phyloP scores from a whole-genome alignment of 495 filamentous ascomycete species.

The Glarea lozoyensis region DNA sequence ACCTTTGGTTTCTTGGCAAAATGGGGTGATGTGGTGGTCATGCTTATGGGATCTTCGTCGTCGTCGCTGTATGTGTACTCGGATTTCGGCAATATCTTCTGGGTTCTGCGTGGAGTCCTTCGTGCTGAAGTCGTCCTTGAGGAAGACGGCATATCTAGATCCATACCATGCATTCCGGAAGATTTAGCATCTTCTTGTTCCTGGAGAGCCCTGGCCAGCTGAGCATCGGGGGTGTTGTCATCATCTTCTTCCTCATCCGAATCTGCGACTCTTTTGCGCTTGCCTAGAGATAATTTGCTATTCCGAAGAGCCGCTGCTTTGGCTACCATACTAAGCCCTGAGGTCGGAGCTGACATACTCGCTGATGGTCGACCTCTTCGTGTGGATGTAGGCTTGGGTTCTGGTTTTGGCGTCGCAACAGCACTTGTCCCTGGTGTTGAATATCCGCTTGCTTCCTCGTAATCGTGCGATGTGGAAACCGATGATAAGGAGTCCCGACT shows the following conservation, averaged over 20 bases:
- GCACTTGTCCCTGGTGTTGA: conserved; percentile 75
- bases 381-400: conserved; percentile 7
- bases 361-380: conserved; percentile 12
- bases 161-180: conserved; percentile 6
- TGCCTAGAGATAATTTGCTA: conserved; percentile 28
- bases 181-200: conserved; percentile 24
- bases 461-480: conserved; percentile 27
- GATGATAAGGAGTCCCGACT: conserved; percentile 26
- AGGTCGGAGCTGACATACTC: not conserved
- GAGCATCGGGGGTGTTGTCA: conserved; percentile 22
- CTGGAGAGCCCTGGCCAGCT: conserved; percentile 28
- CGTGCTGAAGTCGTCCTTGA: too few species aligned
- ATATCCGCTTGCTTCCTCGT: conserved; percentile 47
- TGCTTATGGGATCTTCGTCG: conserved; percentile 13
- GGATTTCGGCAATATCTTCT: conserved; percentile 15
- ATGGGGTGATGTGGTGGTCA: conserved; percentile 6
- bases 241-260: conserved; percentile 26
- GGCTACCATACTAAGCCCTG: conserved; percentile 27
- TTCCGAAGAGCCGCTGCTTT: conserved; percentile 33
- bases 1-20: conserved; percentile 21
- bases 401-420: conserved; percentile 44
- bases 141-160: not conserved
- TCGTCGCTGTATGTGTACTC: conserved; percentile 11
- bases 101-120: conserved; percentile 13
- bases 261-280: conserved; percentile 12